Percentiles rank a stretch among this genome's conserved stretches.
Conservation (phyloP, 2,329 filamentous ascomycete species). For the Diaporthe sp. region DNA sequence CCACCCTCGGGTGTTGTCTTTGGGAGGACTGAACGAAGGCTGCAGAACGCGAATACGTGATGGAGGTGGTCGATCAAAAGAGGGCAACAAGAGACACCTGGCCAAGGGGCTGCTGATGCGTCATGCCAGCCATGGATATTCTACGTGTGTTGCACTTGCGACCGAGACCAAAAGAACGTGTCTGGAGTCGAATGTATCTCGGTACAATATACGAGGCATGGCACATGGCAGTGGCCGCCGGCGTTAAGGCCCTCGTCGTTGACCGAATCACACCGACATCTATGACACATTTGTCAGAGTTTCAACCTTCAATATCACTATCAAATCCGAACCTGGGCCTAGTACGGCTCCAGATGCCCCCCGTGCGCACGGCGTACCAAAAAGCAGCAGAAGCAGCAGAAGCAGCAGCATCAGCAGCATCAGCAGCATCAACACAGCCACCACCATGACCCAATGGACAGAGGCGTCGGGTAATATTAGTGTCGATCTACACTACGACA, state of each 20-base stretch:
- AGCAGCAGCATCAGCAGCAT: too few relatives aligned
- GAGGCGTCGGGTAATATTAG: slow-evolving; percentile 5
- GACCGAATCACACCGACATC: slow-evolving; percentile 14
- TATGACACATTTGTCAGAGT: background rate
- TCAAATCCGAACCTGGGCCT: background rate
- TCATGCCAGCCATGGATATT: background rate
- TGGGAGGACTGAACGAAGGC: background rate
- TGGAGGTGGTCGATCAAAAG: background rate
- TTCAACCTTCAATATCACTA: slow-evolving; percentile 16
- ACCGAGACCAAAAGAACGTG: background rate
- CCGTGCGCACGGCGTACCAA: background rate
- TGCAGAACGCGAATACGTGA: background rate
- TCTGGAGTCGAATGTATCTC: background rate
- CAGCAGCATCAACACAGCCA: background rate
- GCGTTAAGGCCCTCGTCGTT: background rate
- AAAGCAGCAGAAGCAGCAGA: background rate
- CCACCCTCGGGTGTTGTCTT: background rate
- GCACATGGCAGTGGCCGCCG: background rate
- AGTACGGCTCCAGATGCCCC: background rate
- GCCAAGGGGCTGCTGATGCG: background rate
- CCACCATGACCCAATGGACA: background rate
- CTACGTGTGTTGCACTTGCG: background rate
- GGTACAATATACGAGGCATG: background rate
- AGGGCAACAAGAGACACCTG: background rate
- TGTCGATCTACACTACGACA: slow-evolving; percentile 11